Evolutionary conservation across 225 moss, liverwort and hornwort genomes (phyloP).

Genomic region (Marchantia polymorpha): DNA sequence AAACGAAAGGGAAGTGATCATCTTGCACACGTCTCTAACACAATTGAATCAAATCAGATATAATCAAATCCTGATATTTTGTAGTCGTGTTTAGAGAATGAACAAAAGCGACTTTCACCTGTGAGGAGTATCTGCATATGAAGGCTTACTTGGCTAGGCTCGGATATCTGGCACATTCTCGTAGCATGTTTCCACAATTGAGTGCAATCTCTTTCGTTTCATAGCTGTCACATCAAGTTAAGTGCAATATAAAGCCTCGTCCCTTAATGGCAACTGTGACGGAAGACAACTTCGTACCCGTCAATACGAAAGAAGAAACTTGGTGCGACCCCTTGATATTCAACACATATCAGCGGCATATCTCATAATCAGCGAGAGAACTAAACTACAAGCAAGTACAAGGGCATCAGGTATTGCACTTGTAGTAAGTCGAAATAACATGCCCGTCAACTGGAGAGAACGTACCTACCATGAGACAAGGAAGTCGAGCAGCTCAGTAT

Average conservation of each 20-base stretch:
- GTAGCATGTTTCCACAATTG: constrained; percentile 92
- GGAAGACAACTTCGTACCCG: not conserved
- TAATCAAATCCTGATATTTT: not conserved
- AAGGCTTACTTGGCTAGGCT: constrained; percentile 57
- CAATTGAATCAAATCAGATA: not conserved
- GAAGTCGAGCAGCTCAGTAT: constrained; percentile 84
- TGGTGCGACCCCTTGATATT: not conserved
- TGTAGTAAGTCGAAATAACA: not conserved
- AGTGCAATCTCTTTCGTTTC: constrained; percentile 92
- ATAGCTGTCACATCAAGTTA: constrained; percentile 42
- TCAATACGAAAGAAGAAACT: not conserved
- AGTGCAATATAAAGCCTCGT: not conserved
- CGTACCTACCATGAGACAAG: constrained; percentile 84
- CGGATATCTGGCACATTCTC: constrained; percentile 83
- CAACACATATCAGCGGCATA: not conserved
- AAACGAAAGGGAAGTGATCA: too few relatives aligned
- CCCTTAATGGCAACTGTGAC: not conserved
- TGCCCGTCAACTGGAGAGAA: constrained; percentile 24
- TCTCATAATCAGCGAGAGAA: not conserved
- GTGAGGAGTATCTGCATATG: not conserved
- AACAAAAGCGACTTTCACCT: not conserved
- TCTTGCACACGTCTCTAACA: too few relatives aligned
- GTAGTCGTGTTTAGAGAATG: not conserved
- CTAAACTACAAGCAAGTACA: too few relatives aligned
- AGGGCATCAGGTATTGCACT: not conserved